Evolutionary conservation across 2,329 filamentous ascomycete species (phyloP), one percentile per base, ranked within the genome.

Genomic region (Colletotrichum caudatum): DNA sequence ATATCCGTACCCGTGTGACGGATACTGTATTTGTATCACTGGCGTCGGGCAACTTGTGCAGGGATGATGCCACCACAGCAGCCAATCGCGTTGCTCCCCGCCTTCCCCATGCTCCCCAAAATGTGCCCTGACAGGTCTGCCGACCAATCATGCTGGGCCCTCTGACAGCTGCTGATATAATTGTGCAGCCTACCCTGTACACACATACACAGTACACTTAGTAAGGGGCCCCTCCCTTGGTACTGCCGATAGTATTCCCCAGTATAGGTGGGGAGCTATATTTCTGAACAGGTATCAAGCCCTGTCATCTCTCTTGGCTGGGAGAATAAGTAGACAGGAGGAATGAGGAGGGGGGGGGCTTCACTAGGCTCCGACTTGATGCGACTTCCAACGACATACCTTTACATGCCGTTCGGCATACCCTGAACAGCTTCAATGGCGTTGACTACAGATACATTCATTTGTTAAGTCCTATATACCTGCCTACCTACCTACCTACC

Each of bases 91-190:
- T 16, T 23, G 8, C 26, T 37, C 26, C 35, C 41, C 57, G 56
- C n/a, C 33, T 66, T 70, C 67, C 57, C 63, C 67, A 57, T 56
- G 56, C 56, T 35, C 23, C 57, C 64, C 23, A 37, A 51, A 62
- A 11, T 41, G 56, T 18, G 41, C 67, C 48, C 63, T 53, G 58
- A 53, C 51, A 58, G 64, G 51, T 37, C 64, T 39, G 51, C 14
- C 51, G 41, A n/a, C 68, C 69, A 71, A 71, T 63, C 51, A 68
- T 50, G 48, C 48, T 57, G 16, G 39, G 8, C 26, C 58, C 5
- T 23, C 20, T n/a, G 20, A 35, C 26, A 35, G 64, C 48, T 58
- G 16, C 51, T 53, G 37, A 39, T 5, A 37, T 12, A 50, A 4
- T 29, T 29, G 18, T 44, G 48, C 29, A 29, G 33, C 53, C 2